Evolutionary conservation across 768 basidiomycete species (phyloP).

Genomic region (Phaeotremella fagi): DNA sequence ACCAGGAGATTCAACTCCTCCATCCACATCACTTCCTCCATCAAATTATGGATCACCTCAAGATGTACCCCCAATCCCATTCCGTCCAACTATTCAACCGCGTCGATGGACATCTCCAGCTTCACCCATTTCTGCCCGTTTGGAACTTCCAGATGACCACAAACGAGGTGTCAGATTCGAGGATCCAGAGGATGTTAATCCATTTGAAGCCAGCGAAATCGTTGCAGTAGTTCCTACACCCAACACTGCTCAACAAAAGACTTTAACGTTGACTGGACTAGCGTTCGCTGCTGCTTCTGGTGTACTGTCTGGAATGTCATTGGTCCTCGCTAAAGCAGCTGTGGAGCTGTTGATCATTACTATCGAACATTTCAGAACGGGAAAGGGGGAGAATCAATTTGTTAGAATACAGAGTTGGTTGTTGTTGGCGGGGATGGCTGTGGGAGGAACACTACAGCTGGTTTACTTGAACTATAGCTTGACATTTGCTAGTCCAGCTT

Average conservation of each 20-base stretch:
- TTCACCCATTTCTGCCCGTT: conserved; percentile 1
- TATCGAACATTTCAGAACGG: conserved; percentile 50
- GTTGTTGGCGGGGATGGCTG: conserved; percentile 64
- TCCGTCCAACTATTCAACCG: conserved; percentile 13
- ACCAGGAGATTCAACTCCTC: conserved; percentile 10
- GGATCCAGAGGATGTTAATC: too few relatives aligned
- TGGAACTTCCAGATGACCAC: background rate
- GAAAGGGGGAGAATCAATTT: conserved; percentile 47
- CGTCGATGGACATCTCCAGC: conserved; percentile 15
- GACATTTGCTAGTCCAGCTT: conserved; percentile 72
- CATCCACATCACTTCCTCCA: conserved; percentile 13
- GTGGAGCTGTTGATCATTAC: conserved; percentile 82
- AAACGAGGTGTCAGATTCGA: background rate
- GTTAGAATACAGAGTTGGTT: conserved; percentile 58
- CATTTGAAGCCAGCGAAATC: too few relatives aligned
- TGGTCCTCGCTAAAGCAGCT: conserved; percentile 89
- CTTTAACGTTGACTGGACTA: conserved; percentile 64
- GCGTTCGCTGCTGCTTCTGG: conserved; percentile 85
- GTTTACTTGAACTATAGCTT: conserved; percentile 53
- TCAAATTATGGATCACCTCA: conserved; percentile 35
- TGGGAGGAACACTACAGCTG: conserved; percentile 70
- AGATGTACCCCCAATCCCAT: conserved; percentile 29
- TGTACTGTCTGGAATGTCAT: conserved; percentile 83
- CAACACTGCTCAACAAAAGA: conserved; percentile 48
- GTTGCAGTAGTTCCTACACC: conserved; percentile 4